These are phyloP conservation scores for Geotrichum citri-aurantii DNA, from an alignment of 1,139 yeast genomes.

Conservation along the genomic window DNA sequence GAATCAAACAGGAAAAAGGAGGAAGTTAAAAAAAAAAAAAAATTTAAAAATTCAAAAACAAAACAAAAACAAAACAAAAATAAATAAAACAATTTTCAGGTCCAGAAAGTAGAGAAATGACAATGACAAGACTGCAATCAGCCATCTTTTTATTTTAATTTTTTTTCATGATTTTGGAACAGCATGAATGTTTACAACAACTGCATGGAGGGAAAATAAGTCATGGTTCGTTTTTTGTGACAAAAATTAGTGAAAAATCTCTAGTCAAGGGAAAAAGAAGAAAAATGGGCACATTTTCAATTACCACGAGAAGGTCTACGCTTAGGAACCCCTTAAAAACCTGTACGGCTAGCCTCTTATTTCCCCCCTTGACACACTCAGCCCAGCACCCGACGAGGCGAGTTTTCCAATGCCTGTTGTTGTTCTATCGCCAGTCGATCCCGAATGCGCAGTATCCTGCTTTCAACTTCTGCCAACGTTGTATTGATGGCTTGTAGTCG, in stretches of 20 bases:
- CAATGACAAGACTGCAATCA: too few relatives aligned
- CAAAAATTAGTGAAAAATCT: too few relatives aligned
- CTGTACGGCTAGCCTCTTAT: neutral
- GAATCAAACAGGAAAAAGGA: neutral
- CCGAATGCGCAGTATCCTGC: constrained; percentile 9
- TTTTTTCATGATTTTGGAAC: too few relatives aligned
- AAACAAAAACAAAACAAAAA: neutral
- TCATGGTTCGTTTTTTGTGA: too few relatives aligned
- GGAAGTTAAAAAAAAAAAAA: too few relatives aligned
- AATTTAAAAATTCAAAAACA: too few relatives aligned
- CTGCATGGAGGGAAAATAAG: too few relatives aligned
- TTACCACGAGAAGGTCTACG: neutral
- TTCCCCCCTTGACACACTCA: neutral
- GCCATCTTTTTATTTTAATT: too few relatives aligned
- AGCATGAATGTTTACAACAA: too few relatives aligned
- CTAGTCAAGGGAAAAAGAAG: neutral
- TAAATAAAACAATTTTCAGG: neutral
- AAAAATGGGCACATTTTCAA: neutral
- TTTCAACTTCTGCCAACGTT: constrained; percentile 10
- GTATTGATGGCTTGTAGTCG: constrained; percentile 22
- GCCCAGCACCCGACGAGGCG: constrained; percentile 10
- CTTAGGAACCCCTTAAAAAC: neutral
- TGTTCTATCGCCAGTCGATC: constrained; percentile 1
- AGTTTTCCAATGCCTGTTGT: neutral
- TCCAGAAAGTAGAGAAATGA: neutral